These are phyloP conservation scores for Bacterosira constricta DNA, from an alignment of 108 stramenopile genomes.

Conservation along the genomic window DNA sequence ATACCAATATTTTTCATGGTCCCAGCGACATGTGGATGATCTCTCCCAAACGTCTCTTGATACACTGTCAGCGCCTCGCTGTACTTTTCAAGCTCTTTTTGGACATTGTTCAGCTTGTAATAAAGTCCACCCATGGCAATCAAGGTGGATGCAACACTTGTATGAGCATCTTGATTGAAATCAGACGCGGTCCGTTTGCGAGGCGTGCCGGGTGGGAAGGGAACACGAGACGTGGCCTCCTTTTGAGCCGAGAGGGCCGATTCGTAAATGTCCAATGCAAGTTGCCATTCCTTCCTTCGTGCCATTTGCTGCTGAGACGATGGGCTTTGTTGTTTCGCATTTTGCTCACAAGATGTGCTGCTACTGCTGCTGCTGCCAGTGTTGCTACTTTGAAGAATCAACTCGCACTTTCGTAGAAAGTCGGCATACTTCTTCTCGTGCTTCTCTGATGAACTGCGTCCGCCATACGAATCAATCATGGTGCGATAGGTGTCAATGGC, in stretches of 20 bases:
- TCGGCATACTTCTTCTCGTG: constrained; percentile 73
- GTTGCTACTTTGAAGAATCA: constrained; percentile 46
- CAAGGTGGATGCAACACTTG: constrained; percentile 65
- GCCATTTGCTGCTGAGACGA: constrained; percentile 3
- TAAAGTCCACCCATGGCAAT: constrained; percentile 79
- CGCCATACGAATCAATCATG: constrained; percentile 52
- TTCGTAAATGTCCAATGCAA: constrained; percentile 69
- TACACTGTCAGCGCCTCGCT: constrained; percentile 67
- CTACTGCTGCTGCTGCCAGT: too few species aligned
- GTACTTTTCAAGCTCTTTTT: constrained; percentile 72
- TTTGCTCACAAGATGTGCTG: not conserved
- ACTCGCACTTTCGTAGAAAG: constrained; percentile 48
- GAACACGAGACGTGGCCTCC: constrained; percentile 21
- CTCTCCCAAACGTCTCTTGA: constrained; percentile 58
- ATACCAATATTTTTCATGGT: constrained; percentile 85
- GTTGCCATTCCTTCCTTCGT: constrained; percentile 55
- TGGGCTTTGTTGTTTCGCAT: not conserved
- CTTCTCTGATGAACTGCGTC: constrained; percentile 25
- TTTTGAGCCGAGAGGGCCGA: constrained; percentile 52
- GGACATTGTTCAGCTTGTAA: constrained; percentile 75
- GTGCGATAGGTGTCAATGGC: constrained; percentile 65
- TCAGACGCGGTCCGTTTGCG: constrained; percentile 35
- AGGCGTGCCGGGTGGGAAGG: constrained; percentile 28
- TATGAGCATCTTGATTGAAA: constrained; percentile 33
- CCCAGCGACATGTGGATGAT: constrained; percentile 75